Conservation (phyloP, 306 rosid genomes). For the Vicia sativa region DNA sequence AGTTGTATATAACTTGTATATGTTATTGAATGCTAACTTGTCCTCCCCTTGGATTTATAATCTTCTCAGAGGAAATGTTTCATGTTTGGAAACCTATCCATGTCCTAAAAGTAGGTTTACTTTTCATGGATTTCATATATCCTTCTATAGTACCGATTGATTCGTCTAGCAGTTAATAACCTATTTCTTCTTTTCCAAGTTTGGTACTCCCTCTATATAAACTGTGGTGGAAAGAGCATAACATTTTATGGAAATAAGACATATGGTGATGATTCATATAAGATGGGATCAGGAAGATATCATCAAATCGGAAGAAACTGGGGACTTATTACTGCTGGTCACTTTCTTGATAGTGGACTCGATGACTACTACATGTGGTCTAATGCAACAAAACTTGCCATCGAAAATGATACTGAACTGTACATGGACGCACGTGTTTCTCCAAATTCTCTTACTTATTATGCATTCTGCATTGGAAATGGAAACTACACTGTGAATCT, state of each 20-base stretch:
- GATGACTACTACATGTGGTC: slow-evolving; percentile 18
- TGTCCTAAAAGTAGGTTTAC: slow-evolving; percentile 50
- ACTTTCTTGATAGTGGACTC: slow-evolving; percentile 42
- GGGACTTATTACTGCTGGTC: slow-evolving; percentile 63
- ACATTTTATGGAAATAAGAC: slow-evolving; percentile 9
- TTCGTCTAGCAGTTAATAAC: too few species aligned
- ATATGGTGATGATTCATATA: slow-evolving; percentile 36
- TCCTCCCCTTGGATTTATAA: neutral
- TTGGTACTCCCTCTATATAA: slow-evolving; percentile 41
- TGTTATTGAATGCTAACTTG: slow-evolving; percentile 32
- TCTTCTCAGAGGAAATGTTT: slow-evolving; percentile 41
- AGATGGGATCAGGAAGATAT: slow-evolving; percentile 22
- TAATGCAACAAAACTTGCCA: slow-evolving; percentile 41
- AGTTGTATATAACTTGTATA: neutral
- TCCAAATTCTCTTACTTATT: slow-evolving; percentile 61
- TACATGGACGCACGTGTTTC: slow-evolving; percentile 66
- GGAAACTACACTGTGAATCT: slow-evolving; percentile 57
- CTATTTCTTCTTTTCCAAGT: slow-evolving; percentile 26
- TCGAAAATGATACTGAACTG: slow-evolving; percentile 36
- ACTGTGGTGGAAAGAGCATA: slow-evolving; percentile 42
- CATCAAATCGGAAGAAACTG: slow-evolving; percentile 39
- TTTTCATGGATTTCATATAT: slow-evolving; percentile 10
- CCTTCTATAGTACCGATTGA: neutral
- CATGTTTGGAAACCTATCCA: slow-evolving; percentile 43
- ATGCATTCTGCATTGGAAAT: slow-evolving; percentile 56